A percentile compares a stretch with the other conserved stretches of the same genome.
These are phyloP conservation scores for Phaeolepiota aurea DNA, from an alignment of 768 basidiomycete species.

Conservation along the genomic window DNA sequence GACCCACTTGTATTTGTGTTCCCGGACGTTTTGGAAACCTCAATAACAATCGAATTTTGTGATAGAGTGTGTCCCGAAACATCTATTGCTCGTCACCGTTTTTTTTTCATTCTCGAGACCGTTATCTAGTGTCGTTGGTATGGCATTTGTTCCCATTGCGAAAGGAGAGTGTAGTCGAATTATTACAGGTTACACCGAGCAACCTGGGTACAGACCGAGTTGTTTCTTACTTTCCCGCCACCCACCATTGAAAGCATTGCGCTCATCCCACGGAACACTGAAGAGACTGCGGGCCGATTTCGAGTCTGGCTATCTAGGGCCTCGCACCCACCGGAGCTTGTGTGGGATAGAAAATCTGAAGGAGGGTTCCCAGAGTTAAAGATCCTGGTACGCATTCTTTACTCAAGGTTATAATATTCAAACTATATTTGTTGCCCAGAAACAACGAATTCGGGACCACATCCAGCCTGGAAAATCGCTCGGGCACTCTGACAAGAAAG, in stretches of 20 bases:
- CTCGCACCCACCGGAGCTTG: conserved; percentile 32
- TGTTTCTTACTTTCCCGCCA: conserved; percentile 85
- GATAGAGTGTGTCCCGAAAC: conserved; percentile 77
- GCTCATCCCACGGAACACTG: conserved; percentile 64
- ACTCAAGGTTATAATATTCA: conserved; percentile 1
- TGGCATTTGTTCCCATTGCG: conserved; percentile 10
- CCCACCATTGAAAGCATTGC: conserved; percentile 61
- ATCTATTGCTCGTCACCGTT: conserved; percentile 3
- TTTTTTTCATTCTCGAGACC: neutral
- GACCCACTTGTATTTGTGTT: conserved; percentile 50
- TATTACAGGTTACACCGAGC: conserved; percentile 79
- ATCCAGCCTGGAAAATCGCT: conserved; percentile 76
- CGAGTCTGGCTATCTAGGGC: conserved; percentile 71
- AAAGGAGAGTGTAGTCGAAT: neutral
- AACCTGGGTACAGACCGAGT: conserved; percentile 88
- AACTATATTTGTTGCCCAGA: conserved; percentile 33
- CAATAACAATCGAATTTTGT: conserved; percentile 86
- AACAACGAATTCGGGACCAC: conserved; percentile 80
- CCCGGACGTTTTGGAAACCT: conserved; percentile 38
- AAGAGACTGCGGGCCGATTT: conserved; percentile 86
- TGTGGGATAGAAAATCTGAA: conserved; percentile 90
- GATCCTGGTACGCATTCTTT: conserved; percentile 46
- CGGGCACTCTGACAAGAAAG: conserved; percentile 79
- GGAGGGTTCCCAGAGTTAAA: conserved; percentile 92
- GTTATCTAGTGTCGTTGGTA: conserved; percentile 70